Evolutionary conservation across 768 basidiomycete species (phyloP).

Genomic region (Mycena crocata): DNA sequence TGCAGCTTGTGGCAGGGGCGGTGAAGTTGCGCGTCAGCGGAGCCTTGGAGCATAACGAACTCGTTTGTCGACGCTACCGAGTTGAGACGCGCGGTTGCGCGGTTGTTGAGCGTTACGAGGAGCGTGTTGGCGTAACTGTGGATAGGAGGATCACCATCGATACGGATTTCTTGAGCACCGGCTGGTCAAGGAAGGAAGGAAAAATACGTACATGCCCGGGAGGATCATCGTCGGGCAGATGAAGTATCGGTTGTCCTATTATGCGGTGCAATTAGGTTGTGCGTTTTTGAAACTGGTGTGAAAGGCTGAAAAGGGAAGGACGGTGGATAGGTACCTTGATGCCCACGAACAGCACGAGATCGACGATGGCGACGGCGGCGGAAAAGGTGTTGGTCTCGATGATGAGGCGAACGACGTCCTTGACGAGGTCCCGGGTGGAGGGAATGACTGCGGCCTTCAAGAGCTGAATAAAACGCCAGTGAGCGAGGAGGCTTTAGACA

Average conservation of each 20-base stretch:
- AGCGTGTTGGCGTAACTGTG: neutral
- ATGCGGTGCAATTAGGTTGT: neutral
- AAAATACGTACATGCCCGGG: neutral
- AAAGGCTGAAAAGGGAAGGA: too few species aligned
- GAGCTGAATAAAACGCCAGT: neutral
- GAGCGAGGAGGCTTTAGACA: neutral
- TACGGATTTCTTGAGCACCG: neutral
- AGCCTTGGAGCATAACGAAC: too few species aligned
- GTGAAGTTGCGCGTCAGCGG: too few species aligned
- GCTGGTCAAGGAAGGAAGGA: neutral
- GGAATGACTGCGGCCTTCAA: neutral
- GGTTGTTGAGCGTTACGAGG: neutral
- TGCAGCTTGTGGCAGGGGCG: too few species aligned
- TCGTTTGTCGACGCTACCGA: neutral
- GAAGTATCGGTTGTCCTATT: neutral
- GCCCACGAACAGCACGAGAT: conserved; percentile 3
- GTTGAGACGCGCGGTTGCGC: neutral
- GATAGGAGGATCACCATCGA: too few species aligned
- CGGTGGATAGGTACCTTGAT: neutral
- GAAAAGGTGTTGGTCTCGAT: conserved; percentile 20
- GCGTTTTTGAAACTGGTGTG: too few species aligned
- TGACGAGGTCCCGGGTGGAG: conserved; percentile 6
- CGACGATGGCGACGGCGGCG: neutral
- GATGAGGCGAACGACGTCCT: neutral
- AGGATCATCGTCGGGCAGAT: neutral